Evolutionary conservation across 2,329 filamentous ascomycete species (phyloP).

Genomic region (Blastomyces emzantsi): DNA sequence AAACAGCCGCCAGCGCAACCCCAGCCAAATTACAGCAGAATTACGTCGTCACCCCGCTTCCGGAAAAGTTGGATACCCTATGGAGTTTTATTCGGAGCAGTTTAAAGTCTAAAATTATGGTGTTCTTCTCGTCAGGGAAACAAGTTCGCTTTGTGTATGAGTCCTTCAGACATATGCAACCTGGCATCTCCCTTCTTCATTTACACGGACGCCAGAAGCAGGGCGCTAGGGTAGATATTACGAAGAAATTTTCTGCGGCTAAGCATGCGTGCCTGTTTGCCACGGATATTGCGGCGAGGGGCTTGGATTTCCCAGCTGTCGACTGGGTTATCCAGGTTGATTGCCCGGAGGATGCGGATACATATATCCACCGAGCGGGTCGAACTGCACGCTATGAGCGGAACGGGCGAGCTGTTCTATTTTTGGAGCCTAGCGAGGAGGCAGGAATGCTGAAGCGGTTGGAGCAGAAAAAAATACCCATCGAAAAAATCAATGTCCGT

Average conservation of each 20-base stretch:
- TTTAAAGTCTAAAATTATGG: slow-evolving; percentile 87
- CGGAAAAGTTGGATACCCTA: slow-evolving; percentile 83
- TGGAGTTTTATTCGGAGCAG: slow-evolving; percentile 90
- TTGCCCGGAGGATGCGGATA: slow-evolving; percentile 91
- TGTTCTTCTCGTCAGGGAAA: slow-evolving; percentile 91
- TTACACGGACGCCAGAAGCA: slow-evolving; percentile 93
- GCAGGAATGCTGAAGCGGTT: slow-evolving; percentile 79
- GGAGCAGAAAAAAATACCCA: slow-evolving; percentile 80
- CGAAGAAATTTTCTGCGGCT: slow-evolving; percentile 67
- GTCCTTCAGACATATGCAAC: slow-evolving; percentile 82
- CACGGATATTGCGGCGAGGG: slow-evolving; percentile 88
- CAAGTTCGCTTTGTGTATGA: slow-evolving; percentile 96
- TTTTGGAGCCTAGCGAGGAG: slow-evolving; percentile 88
- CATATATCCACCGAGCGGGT: slow-evolving; percentile 94
- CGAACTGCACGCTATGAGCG: slow-evolving; percentile 90
- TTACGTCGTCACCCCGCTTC: slow-evolving; percentile 75
- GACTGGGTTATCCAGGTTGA: slow-evolving; percentile 99
- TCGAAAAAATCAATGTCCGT: slow-evolving; percentile 76
- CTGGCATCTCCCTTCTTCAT: slow-evolving; percentile 86
- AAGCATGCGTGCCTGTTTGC: slow-evolving; percentile 86
- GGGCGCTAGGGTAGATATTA: slow-evolving; percentile 76
- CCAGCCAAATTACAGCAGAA: slow-evolving; percentile 80
- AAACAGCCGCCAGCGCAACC: slow-evolving; percentile 68
- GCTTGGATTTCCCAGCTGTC: slow-evolving; percentile 90
- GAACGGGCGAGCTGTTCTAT: slow-evolving; percentile 77